These are phyloP conservation scores for Penicillium lagena DNA, from an alignment of 495 filamentous ascomycete species.

Conservation along the genomic window DNA sequence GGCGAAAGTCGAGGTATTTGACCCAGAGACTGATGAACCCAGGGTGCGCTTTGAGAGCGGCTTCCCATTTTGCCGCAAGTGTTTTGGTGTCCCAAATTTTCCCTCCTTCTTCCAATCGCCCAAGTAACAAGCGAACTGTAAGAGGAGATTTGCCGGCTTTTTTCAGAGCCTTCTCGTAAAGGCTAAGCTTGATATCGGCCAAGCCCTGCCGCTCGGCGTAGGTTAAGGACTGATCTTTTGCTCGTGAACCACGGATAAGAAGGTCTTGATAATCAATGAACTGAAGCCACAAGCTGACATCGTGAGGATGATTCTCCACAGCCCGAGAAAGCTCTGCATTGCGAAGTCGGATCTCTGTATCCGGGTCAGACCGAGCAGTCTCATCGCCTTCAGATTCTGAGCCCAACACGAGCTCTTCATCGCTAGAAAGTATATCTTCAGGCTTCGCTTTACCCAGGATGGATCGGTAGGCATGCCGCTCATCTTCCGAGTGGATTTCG, in stretches of 20 bases:
- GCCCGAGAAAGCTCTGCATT: conserved; percentile 52
- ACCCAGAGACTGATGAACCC: conserved; percentile 62
- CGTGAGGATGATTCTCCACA: conserved; percentile 56
- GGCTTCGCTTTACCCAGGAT: conserved; percentile 58
- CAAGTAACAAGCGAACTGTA: conserved; percentile 53
- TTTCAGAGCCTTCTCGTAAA: conserved; percentile 73
- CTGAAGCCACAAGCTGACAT: conserved; percentile 66
- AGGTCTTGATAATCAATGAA: conserved; percentile 70
- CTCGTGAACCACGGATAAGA: conserved; percentile 41
- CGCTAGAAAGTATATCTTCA: conserved; percentile 39
- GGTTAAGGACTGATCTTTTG: conserved; percentile 38
- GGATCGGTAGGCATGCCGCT: conserved; percentile 59
- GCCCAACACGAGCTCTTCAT: conserved; percentile 49
- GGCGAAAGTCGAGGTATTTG: conserved; percentile 67
- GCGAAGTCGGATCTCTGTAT: conserved; percentile 33
- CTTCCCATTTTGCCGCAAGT: conserved; percentile 58
- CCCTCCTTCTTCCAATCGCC: conserved; percentile 63
- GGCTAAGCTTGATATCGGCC: conserved; percentile 69
- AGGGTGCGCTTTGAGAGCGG: conserved; percentile 50
- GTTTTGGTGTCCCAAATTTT: conserved; percentile 65
- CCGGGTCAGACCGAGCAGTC: not conserved
- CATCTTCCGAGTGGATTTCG: conserved; percentile 33
- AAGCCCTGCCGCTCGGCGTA: conserved; percentile 58
- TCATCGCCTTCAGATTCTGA: conserved; percentile 3
- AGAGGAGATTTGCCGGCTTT: conserved; percentile 38